Percentiles rank a stretch among this genome's conserved stretches.
phyloP scores from a whole-genome alignment of 306 rosid genomes.

The Vachellia pachyceras region DNA sequence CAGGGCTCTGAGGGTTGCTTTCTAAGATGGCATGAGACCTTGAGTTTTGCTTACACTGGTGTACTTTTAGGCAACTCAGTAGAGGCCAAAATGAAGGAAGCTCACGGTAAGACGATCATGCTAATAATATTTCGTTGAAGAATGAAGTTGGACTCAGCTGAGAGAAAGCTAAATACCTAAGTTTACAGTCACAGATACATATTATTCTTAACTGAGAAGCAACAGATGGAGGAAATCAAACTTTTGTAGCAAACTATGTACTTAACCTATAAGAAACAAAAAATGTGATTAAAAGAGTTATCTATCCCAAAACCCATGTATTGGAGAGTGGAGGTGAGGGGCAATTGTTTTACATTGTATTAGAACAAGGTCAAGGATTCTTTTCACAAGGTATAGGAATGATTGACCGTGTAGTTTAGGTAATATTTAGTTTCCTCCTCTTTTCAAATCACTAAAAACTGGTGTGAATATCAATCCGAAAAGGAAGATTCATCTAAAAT shows the following conservation, averaged over 20 bases:
- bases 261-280: neutral
- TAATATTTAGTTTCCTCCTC: neutral
- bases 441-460: neutral
- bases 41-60: conserved; percentile 11
- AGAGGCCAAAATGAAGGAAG: conserved; percentile 22
- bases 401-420: neutral
- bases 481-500: neutral
- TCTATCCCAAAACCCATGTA: neutral
- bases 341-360: neutral
- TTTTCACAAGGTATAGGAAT: neutral
- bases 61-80: conserved; percentile 12
- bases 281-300: neutral
- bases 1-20: neutral
- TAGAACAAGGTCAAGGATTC: neutral
- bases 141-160: conserved; percentile 9
- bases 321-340: neutral
- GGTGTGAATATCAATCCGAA: neutral
- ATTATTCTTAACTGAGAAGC: neutral
- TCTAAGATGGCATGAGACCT: conserved; percentile 10
- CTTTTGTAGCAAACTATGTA: neutral
- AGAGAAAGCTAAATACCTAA: conserved; percentile 3
- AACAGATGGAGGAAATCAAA: neutral
- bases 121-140: conserved; percentile 7
- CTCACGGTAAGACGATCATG: neutral
- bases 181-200: neutral